Evolutionary conservation across 2,329 filamentous ascomycete genomes (phyloP).

Genomic region (Epichloe amarillans): DNA sequence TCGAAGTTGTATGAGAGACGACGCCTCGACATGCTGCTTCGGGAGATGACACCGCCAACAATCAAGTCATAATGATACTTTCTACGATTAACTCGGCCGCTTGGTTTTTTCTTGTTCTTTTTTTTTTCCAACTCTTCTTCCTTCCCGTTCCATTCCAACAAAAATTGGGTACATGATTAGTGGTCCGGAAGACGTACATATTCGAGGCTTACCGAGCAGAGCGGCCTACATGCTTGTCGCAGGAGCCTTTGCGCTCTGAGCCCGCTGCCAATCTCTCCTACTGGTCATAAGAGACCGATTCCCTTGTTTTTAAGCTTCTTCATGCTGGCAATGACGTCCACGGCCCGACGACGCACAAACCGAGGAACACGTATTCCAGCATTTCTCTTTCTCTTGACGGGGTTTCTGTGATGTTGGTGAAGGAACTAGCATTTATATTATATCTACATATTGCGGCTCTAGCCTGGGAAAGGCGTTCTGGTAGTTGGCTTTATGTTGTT

Average conservation of each 20-base stretch:
- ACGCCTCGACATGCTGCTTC: background rate
- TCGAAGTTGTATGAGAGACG: slow-evolving; percentile 36
- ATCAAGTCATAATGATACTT: background rate
- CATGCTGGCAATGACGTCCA: background rate
- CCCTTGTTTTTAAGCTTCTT: background rate
- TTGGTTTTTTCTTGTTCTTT: slow-evolving; percentile 3
- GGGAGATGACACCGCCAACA: background rate
- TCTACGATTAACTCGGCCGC: background rate
- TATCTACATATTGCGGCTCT: slow-evolving; percentile 8
- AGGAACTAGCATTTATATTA: background rate
- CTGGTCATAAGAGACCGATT: background rate
- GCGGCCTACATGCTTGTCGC: slow-evolving; percentile 8
- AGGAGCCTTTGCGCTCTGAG: background rate
- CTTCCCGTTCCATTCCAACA: background rate
- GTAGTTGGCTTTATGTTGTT: slow-evolving; percentile 2
- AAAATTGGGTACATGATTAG: slow-evolving; percentile 14
- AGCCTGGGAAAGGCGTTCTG: slow-evolving; percentile 11
- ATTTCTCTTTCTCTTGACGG: background rate
- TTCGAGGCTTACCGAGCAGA: slow-evolving; percentile 11
- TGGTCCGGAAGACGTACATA: slow-evolving; percentile 14
- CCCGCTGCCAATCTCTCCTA: background rate
- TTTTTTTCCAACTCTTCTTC: background rate
- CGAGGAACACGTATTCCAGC: background rate
- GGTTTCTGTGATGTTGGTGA: background rate
- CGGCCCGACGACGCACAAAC: background rate